Evolutionary conservation across 2,329 filamentous ascomycete species (phyloP), one percentile per base, ranked within the genome.

Genomic region (Ceratocystis harringtonii): DNA sequence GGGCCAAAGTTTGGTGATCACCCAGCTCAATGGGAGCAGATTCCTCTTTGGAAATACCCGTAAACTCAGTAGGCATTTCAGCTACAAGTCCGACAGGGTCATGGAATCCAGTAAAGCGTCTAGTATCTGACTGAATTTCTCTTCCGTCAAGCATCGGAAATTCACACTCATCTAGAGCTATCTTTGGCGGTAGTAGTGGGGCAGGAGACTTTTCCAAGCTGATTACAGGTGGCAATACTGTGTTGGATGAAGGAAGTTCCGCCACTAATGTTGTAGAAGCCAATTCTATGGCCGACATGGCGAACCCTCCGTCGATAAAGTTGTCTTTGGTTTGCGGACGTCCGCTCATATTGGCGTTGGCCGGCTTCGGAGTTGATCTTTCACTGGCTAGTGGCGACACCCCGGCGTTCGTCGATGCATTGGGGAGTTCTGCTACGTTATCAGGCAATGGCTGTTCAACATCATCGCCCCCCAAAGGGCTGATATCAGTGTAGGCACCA

Each of bases 21-120:
- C 73, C 75, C 68, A 81, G 75, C 69, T 81, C 79, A 2, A 79
- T 74, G 0, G 78, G 79, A 50, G 79, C 72, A 12, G 70, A 72
- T 68, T 81, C 79, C 5, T 77, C 73, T 0, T 71, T 70, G 5
- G 78, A 76, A 6, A 68, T 68, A 0, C 73, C 74, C 0, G 78
- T 80, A 25, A 74, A 70, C 19, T 77, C 75, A 8, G 77, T 80
- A 4, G 77, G 70, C 73, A 82, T 77, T 70, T 81, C 79, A 2
- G 79, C 76, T 25, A 81, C 71, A 17, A 76, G 50, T 0, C 79
- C 78, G 1, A 80, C 73, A 0, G 79, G 78, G 44, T 78, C 72
- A 15, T 72, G 75, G 32, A 28, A 32, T 8, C 10, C 2, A 5
- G 61, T n/a, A 8, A 55, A 30, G 28, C 61, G 61, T 6, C 71